Evolutionary conservation across 257 asterid genomes (phyloP).

Genomic region (Lavandula angustifolia): DNA sequence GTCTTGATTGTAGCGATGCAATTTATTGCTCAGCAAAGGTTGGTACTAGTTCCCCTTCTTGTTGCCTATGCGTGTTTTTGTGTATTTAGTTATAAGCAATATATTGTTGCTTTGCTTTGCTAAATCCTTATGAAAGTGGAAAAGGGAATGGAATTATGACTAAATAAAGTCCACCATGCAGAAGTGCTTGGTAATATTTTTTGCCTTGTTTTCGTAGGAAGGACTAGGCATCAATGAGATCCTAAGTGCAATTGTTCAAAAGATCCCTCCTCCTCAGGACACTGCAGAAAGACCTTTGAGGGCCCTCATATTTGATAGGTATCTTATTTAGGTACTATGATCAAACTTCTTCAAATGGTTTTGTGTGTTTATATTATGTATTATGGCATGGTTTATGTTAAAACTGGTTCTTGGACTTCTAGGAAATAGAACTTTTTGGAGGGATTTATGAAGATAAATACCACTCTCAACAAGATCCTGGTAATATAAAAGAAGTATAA

Average conservation of each 20-base stretch:
- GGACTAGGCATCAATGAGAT: constrained; percentile 87
- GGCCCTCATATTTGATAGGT: constrained; percentile 99
- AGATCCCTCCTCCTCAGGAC: constrained; percentile 83
- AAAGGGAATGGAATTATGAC: constrained; percentile 5
- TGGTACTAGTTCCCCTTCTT: constrained; percentile 27
- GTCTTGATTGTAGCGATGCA: constrained; percentile 92
- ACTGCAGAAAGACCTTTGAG: constrained; percentile 79
- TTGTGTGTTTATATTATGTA: neutral
- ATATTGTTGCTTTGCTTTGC: constrained; percentile 3
- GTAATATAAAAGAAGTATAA: too few species aligned
- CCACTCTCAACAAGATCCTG: too few species aligned
- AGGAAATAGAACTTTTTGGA: too few species aligned
- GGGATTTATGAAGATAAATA: too few species aligned
- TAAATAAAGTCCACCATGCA: constrained; percentile 5
- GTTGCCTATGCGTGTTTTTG: constrained; percentile 4
- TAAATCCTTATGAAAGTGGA: neutral
- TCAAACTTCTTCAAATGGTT: constrained; percentile 38
- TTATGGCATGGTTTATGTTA: too few species aligned
- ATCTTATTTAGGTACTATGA: constrained; percentile 60
- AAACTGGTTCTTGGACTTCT: too few species aligned
- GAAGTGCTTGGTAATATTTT: constrained; percentile 9
- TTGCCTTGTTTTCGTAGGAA: constrained; percentile 60
- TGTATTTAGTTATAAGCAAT: neutral
- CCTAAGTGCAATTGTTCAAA: constrained; percentile 75
- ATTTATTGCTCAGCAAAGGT: constrained; percentile 97